Evolutionary conservation across 2,329 filamentous ascomycete genomes (phyloP), one percentile per base, ranked within the genome.

Genomic region (Aspergillus sp.): DNA sequence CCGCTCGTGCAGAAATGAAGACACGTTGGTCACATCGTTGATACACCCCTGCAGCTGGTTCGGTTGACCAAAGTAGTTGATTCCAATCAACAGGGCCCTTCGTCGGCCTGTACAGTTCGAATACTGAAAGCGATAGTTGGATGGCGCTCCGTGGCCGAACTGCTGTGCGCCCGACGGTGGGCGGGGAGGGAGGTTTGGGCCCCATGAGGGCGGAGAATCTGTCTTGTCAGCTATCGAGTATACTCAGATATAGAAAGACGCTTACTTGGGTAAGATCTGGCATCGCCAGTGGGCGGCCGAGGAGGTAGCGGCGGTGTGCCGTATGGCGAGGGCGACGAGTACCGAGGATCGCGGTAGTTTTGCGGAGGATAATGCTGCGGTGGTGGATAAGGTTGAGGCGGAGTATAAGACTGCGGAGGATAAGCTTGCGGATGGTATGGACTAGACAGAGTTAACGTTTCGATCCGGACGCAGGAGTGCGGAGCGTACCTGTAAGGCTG

Each of bases 1-100:
- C 69, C 91, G 87, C 74, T 92, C 85, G 63, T 91, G 90, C 56
- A 98, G 82, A 74, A 96, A 98, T 52, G 85, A 85, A 19, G 92
- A 96, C 92, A 98, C 96, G 80, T 97, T 97, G 76, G 93, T 91
- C 52, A 97, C 94, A 76, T 98, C 94, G 76, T 98, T 97, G 82
- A 97, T 97, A 73, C 94, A 98, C 41, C 94, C 94, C 63, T 91
- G 84, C 31, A 97, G 83, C 80, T 96, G 90, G 49, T 93, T 93
- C 55, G 91, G 87, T 79, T 97, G 93, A 53, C 91, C 90, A 73
- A 96, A 95, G 79, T 98, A 97, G 80, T 97, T 97, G 82, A 97
- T 97, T 47, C 94, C 94, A 68, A 97, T 94, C 57, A 98, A 80
- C 17, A 97, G 82, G 2, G 93, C 94, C 79, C 96, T 97, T 72